Evolutionary conservation across 192 early-diverging fungal species (phyloP), one percentile per base, ranked within the genome.

Genomic region (Lunasporangiospora selenospora): DNA sequence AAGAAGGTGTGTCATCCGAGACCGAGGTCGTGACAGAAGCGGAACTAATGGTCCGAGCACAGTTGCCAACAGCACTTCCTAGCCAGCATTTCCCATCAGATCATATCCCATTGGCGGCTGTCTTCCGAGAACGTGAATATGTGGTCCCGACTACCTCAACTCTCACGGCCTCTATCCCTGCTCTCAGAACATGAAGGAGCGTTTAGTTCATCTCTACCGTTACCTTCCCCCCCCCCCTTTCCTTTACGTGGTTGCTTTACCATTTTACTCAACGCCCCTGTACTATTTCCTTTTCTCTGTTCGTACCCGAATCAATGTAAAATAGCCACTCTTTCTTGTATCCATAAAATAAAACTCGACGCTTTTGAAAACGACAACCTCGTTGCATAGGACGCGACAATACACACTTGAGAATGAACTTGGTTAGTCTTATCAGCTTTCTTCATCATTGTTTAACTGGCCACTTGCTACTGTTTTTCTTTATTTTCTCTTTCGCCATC

Each of bases 81-180:
- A 63, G 55, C 41, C 53, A 63, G 24, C 36, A 73, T 23, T 73
- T 73, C 27, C 69, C 69, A 12, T 73, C 69, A 30, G 69, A 73
- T 24, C 69, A 73, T 27, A 62, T 73, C 24, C 69, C 69, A 4
- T 27, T 73, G 48, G 69, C 60, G 6, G 60, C 69, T 0, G 46
- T 73, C 1, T 73, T 63, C 39, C 69, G 69, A 1, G 69, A 73
- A 49, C 60, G 60, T 6, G 69, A 73, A 15, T 52, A 73, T 13
- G 19, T 54, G 23, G n/a, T n/a, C n/a, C n/a, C n/a, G n/a, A n/a
- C n/a, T n/a, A n/a, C n/a, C n/a, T n/a, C n/a, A n/a, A n/a, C n/a
- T n/a, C n/a, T n/a, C n/a, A n/a, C n/a, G n/a, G n/a, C n/a, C n/a
- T n/a, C n/a, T n/a, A n/a, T n/a, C n/a, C 31, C 48, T 15, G 10